A percentile compares a stretch with the other conserved stretches of the same genome.
These are phyloP conservation scores for Macrophomina pseudophaseolina DNA, from an alignment of 2,329 filamentous ascomycete genomes.

Conservation along the genomic window DNA sequence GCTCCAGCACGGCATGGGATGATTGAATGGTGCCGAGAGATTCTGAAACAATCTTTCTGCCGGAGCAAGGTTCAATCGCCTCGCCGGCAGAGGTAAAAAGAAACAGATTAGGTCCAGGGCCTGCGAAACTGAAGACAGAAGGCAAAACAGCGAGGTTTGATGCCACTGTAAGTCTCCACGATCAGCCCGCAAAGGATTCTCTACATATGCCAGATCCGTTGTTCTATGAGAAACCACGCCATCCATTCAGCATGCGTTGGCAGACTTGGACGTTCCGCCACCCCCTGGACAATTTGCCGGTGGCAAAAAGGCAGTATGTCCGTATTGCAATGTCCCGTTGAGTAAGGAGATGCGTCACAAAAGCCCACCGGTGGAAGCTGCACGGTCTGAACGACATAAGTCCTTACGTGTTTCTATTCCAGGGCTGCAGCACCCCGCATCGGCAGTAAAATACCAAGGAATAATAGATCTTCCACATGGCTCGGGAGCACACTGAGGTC, in stretches of 20 bases:
- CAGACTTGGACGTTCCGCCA: neutral
- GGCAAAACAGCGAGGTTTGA: neutral
- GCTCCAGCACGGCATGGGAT: too few species aligned
- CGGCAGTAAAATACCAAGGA: slow-evolving; percentile 1
- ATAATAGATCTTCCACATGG: neutral
- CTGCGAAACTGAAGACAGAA: neutral
- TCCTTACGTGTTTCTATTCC: neutral
- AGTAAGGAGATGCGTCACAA: neutral
- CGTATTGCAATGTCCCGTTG: neutral
- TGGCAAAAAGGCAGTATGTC: neutral
- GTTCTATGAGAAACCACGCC: neutral
- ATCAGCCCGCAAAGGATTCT: neutral
- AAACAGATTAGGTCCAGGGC: neutral
- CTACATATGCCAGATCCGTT: neutral
- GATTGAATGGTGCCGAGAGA: too few species aligned
- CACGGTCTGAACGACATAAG: neutral
- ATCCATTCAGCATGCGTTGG: neutral
- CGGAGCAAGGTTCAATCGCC: too few species aligned
- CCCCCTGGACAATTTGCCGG: neutral
- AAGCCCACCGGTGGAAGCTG: neutral
- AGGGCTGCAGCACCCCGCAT: neutral
- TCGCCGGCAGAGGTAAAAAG: neutral
- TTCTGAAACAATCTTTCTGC: neutral
- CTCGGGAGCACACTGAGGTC: neutral
- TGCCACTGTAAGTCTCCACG: neutral